Conservation (phyloP, 1,139 yeast genomes). For the Saccharomyces hybrid region DNA sequence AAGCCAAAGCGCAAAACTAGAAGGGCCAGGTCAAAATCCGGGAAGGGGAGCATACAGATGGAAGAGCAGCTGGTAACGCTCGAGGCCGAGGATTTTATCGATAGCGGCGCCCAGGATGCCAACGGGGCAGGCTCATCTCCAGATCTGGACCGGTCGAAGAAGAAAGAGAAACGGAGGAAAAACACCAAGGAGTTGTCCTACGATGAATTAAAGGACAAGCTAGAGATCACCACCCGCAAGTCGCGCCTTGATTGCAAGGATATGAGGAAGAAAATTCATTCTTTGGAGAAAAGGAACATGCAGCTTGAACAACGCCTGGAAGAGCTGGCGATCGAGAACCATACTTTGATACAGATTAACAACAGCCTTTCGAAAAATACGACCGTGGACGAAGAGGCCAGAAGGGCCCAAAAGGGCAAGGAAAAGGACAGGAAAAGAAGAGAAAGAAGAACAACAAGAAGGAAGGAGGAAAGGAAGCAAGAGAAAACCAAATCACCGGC, state of each 20-base stretch:
- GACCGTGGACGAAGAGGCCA: not conserved
- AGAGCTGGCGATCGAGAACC: not conserved
- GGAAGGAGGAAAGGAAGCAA: not conserved
- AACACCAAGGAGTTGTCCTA: not conserved
- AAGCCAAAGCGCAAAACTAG: not conserved
- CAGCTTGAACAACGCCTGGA: not conserved
- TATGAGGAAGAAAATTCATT: not conserved
- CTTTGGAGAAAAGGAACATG: not conserved
- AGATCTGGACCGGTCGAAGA: not conserved
- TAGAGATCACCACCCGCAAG: not conserved
- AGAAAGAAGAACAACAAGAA: conserved; percentile 1
- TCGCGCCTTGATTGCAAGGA: not conserved
- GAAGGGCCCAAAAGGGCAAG: not conserved
- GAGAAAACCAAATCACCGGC: not conserved
- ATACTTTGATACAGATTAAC: not conserved
- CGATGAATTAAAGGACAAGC: not conserved
- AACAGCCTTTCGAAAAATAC: not conserved
- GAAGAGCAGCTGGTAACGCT: not conserved
- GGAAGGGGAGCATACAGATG: not conserved
- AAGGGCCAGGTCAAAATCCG: not conserved
- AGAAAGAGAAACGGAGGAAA: not conserved
- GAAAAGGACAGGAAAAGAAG: not conserved
- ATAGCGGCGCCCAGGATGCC: not conserved
- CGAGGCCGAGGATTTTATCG: not conserved
- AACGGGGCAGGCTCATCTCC: not conserved